phyloP scores from a whole-genome alignment of 148 eudicot genomes.

The Salicornia ramosissima region DNA sequence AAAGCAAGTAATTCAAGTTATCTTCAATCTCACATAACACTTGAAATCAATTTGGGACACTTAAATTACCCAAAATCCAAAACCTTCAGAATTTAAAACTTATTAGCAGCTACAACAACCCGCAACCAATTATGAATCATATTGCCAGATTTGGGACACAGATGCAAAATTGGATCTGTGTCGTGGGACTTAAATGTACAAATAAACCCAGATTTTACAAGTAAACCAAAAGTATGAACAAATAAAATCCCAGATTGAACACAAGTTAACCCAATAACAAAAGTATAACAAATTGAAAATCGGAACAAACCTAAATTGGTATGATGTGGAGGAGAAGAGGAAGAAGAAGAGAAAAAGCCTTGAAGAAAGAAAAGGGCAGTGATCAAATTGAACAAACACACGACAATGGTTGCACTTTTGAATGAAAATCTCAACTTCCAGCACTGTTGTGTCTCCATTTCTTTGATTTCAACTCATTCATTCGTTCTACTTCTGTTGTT shows the following conservation, averaged over 20 bases:
- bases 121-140: neutral
- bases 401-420: constrained; percentile 63
- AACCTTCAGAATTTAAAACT: constrained; percentile 6
- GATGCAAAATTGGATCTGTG: neutral
- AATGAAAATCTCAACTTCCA: constrained; percentile 48
- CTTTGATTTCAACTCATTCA: neutral
- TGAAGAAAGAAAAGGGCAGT: constrained; percentile 57
- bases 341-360: constrained; percentile 46
- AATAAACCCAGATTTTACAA: neutral
- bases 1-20: neutral
- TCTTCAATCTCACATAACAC: neutral
- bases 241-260: neutral
- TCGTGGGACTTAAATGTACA: neutral
- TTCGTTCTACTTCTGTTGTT: neutral
- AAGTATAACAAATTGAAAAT: neutral
- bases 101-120: neutral
- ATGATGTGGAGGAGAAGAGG: constrained; percentile 26
- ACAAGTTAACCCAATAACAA: neutral
- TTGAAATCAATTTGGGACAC: neutral
- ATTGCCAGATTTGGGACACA: neutral
- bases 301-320: constrained; percentile 35
- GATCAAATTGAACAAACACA: constrained; percentile 61
- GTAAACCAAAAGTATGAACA: neutral
- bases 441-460: constrained; percentile 36
- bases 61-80: neutral